Percentiles rank a stretch among this genome's conserved stretches.
phyloP scores from a whole-genome alignment of 1,139 yeast genomes.

The Suhomyces ambrosiae region DNA sequence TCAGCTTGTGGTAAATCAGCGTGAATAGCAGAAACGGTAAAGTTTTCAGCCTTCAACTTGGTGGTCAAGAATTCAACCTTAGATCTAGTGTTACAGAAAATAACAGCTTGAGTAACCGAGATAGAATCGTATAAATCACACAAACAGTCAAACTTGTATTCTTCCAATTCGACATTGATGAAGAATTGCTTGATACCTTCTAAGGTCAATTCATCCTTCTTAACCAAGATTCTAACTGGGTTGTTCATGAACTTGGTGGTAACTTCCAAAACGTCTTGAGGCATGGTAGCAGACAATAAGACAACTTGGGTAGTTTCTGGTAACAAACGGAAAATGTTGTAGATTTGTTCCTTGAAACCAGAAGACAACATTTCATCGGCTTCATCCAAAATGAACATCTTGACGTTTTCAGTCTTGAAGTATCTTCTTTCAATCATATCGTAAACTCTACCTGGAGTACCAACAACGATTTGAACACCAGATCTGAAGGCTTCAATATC shows the following conservation, averaged over 20 bases:
- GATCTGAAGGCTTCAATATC: slow-evolving; percentile 90
- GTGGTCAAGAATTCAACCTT: slow-evolving; percentile 95
- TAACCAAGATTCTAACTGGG: slow-evolving; percentile 95
- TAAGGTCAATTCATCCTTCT: slow-evolving; percentile 96
- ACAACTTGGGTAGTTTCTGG: slow-evolving; percentile 97
- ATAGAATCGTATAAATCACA: slow-evolving; percentile 96
- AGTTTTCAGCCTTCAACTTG: slow-evolving; percentile 80
- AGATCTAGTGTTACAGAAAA: slow-evolving; percentile 98
- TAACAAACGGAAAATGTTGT: slow-evolving; percentile 91
- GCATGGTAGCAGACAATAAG: slow-evolving; percentile 96
- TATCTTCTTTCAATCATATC: slow-evolving; percentile 96
- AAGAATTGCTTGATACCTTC: slow-evolving; percentile 98
- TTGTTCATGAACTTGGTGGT: slow-evolving; percentile 96
- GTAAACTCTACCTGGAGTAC: slow-evolving; percentile 98
- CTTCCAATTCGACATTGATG: slow-evolving; percentile 92
- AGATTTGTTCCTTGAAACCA: slow-evolving; percentile 97
- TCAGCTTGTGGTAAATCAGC: slow-evolving; percentile 96
- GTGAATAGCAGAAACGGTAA: slow-evolving; percentile 97
- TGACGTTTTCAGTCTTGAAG: slow-evolving; percentile 85
- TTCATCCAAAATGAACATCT: slow-evolving; percentile 98
- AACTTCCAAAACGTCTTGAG: slow-evolving; percentile 94
- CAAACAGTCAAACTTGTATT: slow-evolving; percentile 91
- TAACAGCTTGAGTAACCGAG: slow-evolving; percentile 98
- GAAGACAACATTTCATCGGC: slow-evolving; percentile 98
- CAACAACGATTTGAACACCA: slow-evolving; percentile 96